Conservation (phyloP, 768 basidiomycete genomes). For the Russula abietina region DNA sequence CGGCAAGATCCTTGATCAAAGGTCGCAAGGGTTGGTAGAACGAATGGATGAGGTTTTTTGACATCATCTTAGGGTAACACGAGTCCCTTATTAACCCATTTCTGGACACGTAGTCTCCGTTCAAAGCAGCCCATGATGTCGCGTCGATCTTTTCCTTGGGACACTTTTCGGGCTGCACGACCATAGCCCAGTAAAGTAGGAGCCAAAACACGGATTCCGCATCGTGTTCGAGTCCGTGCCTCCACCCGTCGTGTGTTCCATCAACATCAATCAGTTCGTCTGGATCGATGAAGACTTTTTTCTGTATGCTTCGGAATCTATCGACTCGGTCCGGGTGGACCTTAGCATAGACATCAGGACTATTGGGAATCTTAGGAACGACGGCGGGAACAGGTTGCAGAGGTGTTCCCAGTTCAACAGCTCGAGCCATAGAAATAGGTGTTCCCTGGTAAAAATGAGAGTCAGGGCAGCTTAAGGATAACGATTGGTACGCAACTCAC, state of each 20-base stretch:
- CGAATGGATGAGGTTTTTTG: conserved; percentile 1
- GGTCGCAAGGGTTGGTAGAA: neutral
- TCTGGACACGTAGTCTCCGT: no score
- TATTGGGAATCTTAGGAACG: no score
- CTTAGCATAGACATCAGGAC: no score
- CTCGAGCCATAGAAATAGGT: conserved; percentile 1
- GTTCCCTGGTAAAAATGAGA: conserved; percentile 1
- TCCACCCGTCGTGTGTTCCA: no score
- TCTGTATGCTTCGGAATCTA: no score
- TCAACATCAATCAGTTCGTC: no score
- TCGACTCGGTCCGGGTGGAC: no score
- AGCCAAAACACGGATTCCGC: conserved; percentile 9
- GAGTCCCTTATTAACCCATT: no score
- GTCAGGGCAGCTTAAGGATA: neutral
- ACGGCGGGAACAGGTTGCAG: neutral
- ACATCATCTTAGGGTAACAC: no score
- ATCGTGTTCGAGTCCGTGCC: neutral
- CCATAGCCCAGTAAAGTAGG: conserved; percentile 6
- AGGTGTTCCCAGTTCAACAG: neutral
- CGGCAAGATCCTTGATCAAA: neutral
- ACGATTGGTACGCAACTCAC: conserved; percentile 2
- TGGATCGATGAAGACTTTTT: no score
- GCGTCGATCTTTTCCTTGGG: no score
- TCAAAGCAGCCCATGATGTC: no score
- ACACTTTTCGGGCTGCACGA: neutral